Evolutionary conservation across 2,329 filamentous ascomycete genomes (phyloP), one percentile per base, ranked within the genome.

Genomic region (Chrysosporium queenslandicum): DNA sequence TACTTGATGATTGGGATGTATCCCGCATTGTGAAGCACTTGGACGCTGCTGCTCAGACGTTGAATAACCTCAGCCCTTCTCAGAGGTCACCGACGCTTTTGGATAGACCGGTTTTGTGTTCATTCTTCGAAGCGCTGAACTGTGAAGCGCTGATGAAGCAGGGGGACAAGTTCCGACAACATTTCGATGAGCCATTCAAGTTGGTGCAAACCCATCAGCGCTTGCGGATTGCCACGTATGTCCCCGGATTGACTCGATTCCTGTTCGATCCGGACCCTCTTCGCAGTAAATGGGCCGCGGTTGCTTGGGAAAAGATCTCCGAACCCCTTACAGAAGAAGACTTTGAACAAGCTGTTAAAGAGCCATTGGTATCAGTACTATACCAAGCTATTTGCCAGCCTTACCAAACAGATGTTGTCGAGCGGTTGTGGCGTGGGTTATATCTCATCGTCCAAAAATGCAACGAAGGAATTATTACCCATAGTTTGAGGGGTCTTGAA

Each of bases 41-140:
- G 25, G 65, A 70, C n/a, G 74, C 71, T 59, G 82, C 81, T 1
- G 73, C 76, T 48, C 63, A 73, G 1, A 76, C 77, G 48, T 75
- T 85, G 37, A 69, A 71, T 54, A 67, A 67, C 11, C 65, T 76
- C 6, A 73, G 78, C 2, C 71, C 74, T 2, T 69, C 76, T 40
- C 62, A 75, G 53, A 74, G 80, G 36, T 73, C 69, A 20, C 71
- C 80, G 32, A 66, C 68, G 49, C 67, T 73, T 23, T 65, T 82
- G 23, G 74, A 78, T 25, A 71, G 77, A 1, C 72, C 79, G 25
- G 81, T 87, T 5, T 78, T 94, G 47, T 79, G 92, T 54, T 84
- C 87, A 9, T 79, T 97, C 27, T 95, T 94, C 61, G 91, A 97
- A 66, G 84, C 86, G 0, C 72, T 97, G 48, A 94, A 89, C 66